Evolutionary conservation across 371 early-diverging fungal species (phyloP).

Genomic region (Phascolomyces articulosus): DNA sequence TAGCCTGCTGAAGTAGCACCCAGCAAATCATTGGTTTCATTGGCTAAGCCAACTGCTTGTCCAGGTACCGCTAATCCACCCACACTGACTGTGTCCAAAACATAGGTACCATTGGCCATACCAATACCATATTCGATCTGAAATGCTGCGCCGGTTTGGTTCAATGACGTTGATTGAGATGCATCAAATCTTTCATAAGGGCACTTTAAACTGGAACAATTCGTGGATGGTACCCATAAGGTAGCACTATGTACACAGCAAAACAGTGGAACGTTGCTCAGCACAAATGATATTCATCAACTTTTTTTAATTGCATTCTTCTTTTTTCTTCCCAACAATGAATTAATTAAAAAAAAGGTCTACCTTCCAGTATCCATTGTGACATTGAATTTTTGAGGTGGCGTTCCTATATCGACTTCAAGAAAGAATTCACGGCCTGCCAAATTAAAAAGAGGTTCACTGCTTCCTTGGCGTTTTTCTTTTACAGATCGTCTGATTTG

Average conservation of each 20-base stretch:
- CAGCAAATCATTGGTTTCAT: slow-evolving; percentile 15
- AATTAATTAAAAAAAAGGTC: neutral
- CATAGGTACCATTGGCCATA: slow-evolving; percentile 36
- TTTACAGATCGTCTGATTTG: slow-evolving; percentile 3
- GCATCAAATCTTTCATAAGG: slow-evolving; percentile 28
- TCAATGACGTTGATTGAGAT: slow-evolving; percentile 28
- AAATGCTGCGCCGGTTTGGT: slow-evolving; percentile 23
- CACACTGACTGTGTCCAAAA: slow-evolving; percentile 29
- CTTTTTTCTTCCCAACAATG: neutral
- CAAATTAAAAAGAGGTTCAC: slow-evolving; percentile 26
- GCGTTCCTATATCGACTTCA: slow-evolving; percentile 36
- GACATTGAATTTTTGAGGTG: slow-evolving; percentile 35
- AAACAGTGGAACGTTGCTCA: neutral
- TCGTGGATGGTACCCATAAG: slow-evolving; percentile 41
- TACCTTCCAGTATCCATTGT: slow-evolving; percentile 48
- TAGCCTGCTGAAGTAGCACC: slow-evolving; percentile 11
- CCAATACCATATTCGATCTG: slow-evolving; percentile 42
- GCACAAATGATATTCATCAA: neutral
- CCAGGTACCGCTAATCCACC: slow-evolving; percentile 23
- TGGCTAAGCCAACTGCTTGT: slow-evolving; percentile 35
- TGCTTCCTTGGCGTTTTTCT: neutral
- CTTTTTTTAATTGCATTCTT: neutral
- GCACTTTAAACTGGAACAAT: slow-evolving; percentile 29
- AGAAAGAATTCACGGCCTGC: slow-evolving; percentile 34
- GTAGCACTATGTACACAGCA: slow-evolving; percentile 4